Percentiles rank a stretch among this genome's conserved stretches.
phyloP scores from a whole-genome alignment of 768 basidiomycete genomes.

The Termitomyces sp. region DNA sequence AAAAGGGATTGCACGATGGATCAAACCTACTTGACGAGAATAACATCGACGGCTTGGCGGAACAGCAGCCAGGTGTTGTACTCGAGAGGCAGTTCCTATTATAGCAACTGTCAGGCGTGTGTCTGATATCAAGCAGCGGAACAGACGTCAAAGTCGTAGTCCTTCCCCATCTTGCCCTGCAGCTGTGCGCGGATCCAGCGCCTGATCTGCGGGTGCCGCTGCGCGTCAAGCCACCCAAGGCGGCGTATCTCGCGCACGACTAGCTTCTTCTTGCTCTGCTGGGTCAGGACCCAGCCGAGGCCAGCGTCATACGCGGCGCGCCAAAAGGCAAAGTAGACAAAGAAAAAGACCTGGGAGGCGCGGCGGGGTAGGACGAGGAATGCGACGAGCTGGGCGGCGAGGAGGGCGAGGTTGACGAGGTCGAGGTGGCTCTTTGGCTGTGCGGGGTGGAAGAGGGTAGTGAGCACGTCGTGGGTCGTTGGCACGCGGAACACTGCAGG shows the following conservation, averaged over 20 bases:
- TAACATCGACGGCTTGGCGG: slow-evolving; percentile 92
- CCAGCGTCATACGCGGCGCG: slow-evolving; percentile 88
- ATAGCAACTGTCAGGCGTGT: slow-evolving; percentile 3
- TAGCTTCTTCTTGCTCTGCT: slow-evolving; percentile 95
- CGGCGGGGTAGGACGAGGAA: slow-evolving; percentile 61
- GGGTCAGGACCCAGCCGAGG: slow-evolving; percentile 88
- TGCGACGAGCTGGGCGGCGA: slow-evolving; percentile 72
- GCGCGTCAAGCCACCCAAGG: slow-evolving; percentile 85
- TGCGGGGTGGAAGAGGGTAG: slow-evolving; percentile 75
- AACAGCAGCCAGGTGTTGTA: slow-evolving; percentile 98
- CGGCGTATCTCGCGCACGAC: slow-evolving; percentile 77
- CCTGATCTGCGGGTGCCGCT: slow-evolving; percentile 54
- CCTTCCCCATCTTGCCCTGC: slow-evolving; percentile 88
- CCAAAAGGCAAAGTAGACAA: slow-evolving; percentile 92
- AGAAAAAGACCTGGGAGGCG: slow-evolving; percentile 62
- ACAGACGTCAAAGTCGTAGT: slow-evolving; percentile 81
- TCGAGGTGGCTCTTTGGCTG: slow-evolving; percentile 89
- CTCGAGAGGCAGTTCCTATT: slow-evolving; percentile 83
- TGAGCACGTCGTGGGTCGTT: slow-evolving; percentile 86
- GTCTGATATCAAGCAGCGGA: not conserved
- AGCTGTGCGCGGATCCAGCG: slow-evolving; percentile 86
- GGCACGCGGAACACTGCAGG: slow-evolving; percentile 84
- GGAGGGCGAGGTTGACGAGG: slow-evolving; percentile 72
- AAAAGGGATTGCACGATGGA: not conserved
- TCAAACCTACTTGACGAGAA: slow-evolving; percentile 80